These are phyloP conservation scores for Vitellaria paradoxa DNA, from an alignment of 179 eudicot species.

Conservation along the genomic window DNA sequence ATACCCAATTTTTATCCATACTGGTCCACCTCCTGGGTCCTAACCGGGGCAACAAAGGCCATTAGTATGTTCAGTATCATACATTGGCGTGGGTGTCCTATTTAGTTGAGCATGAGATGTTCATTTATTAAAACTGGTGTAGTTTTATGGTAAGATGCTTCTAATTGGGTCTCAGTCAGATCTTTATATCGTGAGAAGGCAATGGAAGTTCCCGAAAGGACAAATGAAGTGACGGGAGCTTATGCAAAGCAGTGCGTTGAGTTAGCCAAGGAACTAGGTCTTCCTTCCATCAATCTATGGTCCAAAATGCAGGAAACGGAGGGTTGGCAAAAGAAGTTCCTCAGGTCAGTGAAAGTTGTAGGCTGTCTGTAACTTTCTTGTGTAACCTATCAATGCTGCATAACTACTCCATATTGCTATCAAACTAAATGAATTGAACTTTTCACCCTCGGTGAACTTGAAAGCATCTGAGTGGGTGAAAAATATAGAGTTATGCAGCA, in stretches of 20 bases:
- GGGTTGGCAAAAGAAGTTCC: conserved; percentile 79
- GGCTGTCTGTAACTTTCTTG: conserved; percentile 6
- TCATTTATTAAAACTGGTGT: not conserved
- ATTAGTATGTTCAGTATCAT: not conserved
- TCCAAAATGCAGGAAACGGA: conserved; percentile 90
- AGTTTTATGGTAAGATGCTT: not conserved
- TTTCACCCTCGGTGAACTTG: not conserved
- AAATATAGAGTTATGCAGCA: too few relatives aligned
- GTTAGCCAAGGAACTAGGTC: conserved; percentile 68
- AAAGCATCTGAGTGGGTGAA: too few relatives aligned
- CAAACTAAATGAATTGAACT: not conserved
- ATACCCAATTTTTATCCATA: not conserved
- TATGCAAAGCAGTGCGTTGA: conserved; percentile 66
- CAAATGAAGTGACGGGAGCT: conserved; percentile 65
- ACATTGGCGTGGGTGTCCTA: too few relatives aligned
- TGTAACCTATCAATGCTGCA: not conserved
- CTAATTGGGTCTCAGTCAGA: conserved; percentile 34
- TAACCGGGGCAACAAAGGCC: not conserved
- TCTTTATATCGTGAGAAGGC: conserved; percentile 75
- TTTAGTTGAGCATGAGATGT: not conserved
- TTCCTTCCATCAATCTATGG: conserved; percentile 76
- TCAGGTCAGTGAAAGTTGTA: conserved; percentile 47
- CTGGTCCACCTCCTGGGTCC: not conserved
- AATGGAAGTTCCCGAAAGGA: conserved; percentile 72
- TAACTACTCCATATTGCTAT: not conserved